These are phyloP conservation scores for Chaetomium sp. DNA, from an alignment of 2,329 filamentous ascomycete genomes.

Conservation along the genomic window DNA sequence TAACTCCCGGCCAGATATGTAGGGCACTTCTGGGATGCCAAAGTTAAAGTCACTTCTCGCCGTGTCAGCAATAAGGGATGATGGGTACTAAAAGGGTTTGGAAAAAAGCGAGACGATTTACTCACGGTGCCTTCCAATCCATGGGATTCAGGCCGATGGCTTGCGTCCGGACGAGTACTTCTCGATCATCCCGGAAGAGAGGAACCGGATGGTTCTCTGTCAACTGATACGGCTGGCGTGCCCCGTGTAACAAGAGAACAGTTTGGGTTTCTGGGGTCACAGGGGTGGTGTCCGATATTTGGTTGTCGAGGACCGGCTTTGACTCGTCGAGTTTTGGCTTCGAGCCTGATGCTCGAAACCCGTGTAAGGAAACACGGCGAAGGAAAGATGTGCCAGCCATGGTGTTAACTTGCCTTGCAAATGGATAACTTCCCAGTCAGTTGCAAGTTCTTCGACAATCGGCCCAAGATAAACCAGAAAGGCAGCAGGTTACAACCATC, in stretches of 20 bases:
- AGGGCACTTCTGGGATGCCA: slow-evolving; percentile 67
- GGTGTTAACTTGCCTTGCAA: neutral
- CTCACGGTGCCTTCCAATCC: slow-evolving; percentile 73
- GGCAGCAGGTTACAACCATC: neutral
- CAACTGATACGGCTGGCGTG: slow-evolving; percentile 38
- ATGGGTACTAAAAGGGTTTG: neutral
- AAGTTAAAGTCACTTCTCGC: slow-evolving; percentile 66
- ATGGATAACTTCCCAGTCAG: neutral
- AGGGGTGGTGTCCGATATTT: neutral
- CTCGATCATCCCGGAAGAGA: slow-evolving; percentile 37
- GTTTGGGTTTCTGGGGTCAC: slow-evolving; percentile 36
- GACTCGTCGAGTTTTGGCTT: slow-evolving; percentile 10
- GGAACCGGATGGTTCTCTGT: slow-evolving; percentile 38
- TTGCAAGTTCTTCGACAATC: neutral
- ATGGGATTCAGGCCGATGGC: slow-evolving; percentile 75
- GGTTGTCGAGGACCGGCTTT: neutral
- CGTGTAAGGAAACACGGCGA: slow-evolving; percentile 27
- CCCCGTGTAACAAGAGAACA: slow-evolving; percentile 38
- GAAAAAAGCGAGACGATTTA: slow-evolving; percentile 23
- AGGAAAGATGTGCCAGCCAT: slow-evolving; percentile 27
- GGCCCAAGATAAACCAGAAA: slow-evolving; percentile 12
- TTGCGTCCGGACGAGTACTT: slow-evolving; percentile 64
- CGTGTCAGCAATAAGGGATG: slow-evolving; percentile 9
- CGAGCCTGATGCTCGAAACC: slow-evolving; percentile 15
- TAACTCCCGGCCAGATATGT: slow-evolving; percentile 70